Evolutionary conservation across 768 basidiomycete genomes (phyloP).

Genomic region (Russula dissimulans): DNA sequence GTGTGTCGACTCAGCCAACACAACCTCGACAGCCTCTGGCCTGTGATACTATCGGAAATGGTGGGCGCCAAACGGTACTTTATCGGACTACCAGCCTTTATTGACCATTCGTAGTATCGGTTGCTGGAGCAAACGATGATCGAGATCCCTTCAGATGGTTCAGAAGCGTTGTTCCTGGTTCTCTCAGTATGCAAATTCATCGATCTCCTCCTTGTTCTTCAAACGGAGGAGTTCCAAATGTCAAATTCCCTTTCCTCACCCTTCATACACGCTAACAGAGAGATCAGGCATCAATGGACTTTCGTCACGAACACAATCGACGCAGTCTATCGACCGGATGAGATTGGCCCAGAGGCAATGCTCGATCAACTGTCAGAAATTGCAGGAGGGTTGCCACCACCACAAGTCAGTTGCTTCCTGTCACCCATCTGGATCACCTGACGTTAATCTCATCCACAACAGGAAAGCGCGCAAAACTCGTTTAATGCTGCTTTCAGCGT

Average conservation of each 20-base stretch:
- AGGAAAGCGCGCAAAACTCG: slow-evolving; percentile 2
- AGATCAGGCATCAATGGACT: slow-evolving; percentile 89
- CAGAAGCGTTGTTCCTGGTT: slow-evolving; percentile 75
- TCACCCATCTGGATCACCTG: neutral
- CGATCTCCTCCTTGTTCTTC: slow-evolving; percentile 84
- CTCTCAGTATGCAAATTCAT: slow-evolving; percentile 90
- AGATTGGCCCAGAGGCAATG: slow-evolving; percentile 78
- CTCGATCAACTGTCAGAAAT: slow-evolving; percentile 87
- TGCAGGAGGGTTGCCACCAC: slow-evolving; percentile 53
- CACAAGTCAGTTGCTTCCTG: slow-evolving; percentile 23
- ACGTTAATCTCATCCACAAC: neutral
- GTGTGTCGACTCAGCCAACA: slow-evolving; percentile 86
- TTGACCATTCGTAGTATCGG: slow-evolving; percentile 50
- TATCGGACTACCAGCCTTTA: neutral
- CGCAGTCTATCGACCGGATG: slow-evolving; percentile 79
- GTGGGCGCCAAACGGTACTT: slow-evolving; percentile 32
- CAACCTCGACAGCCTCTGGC: slow-evolving; percentile 94
- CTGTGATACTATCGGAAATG: slow-evolving; percentile 86
- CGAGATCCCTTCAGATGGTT: slow-evolving; percentile 64
- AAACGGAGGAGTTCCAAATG: slow-evolving; percentile 98
- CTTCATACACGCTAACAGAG: neutral
- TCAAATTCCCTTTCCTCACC: slow-evolving; percentile 26
- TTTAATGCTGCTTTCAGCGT: neutral
- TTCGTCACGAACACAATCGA: slow-evolving; percentile 98
- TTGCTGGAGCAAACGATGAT: slow-evolving; percentile 78